Percentiles rank a stretch among this genome's conserved stretches.
These are phyloP conservation scores for Monascus ruber DNA, from an alignment of 2,329 filamentous ascomycete species.

Conservation along the genomic window DNA sequence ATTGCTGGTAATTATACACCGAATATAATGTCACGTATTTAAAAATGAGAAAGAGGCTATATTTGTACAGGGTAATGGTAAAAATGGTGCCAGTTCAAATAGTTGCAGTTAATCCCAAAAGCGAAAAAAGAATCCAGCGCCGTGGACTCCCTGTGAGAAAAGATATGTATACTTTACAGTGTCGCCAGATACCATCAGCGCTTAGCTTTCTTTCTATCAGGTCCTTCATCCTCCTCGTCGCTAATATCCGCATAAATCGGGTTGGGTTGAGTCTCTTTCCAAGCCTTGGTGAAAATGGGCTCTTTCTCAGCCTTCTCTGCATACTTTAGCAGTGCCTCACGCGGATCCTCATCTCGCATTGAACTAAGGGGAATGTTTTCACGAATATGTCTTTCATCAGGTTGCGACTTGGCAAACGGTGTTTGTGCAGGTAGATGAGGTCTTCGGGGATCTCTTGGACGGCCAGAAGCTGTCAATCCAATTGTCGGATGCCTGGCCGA, in stretches of 20 bases:
- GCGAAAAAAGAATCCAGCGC: no score
- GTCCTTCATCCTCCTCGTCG: slow-evolving; percentile 65
- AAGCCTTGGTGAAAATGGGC: slow-evolving; percentile 87
- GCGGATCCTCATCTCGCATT: slow-evolving; percentile 92
- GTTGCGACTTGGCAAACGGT: slow-evolving; percentile 81
- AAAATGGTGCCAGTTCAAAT: no score
- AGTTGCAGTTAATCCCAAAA: no score
- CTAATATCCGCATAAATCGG: slow-evolving; percentile 84
- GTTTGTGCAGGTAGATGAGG: slow-evolving; percentile 78
- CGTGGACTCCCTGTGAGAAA: no score
- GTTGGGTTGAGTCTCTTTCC: slow-evolving; percentile 82
- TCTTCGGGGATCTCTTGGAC: slow-evolving; percentile 64
- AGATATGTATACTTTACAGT: no score
- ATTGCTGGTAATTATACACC: no score
- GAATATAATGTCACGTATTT: no score
- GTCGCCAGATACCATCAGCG: slow-evolving; percentile 12
- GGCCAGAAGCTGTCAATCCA: slow-evolving; percentile 67
- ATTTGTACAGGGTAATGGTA: no score
- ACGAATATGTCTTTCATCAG: slow-evolving; percentile 79
- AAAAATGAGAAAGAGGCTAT: no score
- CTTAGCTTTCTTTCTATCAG: slow-evolving; percentile 50
- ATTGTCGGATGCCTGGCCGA: slow-evolving; percentile 54
- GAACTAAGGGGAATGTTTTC: slow-evolving; percentile 79
- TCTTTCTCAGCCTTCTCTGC: slow-evolving; percentile 87
- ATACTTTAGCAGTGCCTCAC: slow-evolving; percentile 90